Conservation (phyloP, 805 yeast genomes). For the Candida mattraensis region DNA sequence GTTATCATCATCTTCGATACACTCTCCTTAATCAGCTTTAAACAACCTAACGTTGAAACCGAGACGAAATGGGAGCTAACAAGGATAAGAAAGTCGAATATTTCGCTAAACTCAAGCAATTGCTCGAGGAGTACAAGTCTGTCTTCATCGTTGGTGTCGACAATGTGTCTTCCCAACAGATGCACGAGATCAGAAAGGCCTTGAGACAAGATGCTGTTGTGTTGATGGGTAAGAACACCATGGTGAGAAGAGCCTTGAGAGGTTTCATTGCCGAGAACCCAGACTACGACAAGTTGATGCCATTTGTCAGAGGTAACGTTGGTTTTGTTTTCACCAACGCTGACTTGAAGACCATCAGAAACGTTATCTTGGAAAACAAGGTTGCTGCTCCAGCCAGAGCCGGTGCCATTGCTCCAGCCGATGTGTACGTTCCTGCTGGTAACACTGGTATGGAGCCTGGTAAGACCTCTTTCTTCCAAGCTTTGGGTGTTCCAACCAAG, state of each 20-base stretch:
- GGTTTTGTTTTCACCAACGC: constrained; percentile 99
- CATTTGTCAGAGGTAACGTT: constrained; percentile 95
- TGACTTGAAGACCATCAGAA: constrained; percentile 92
- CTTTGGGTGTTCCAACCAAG: constrained; percentile 99
- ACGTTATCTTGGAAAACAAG: constrained; percentile 81
- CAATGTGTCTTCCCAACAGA: constrained; percentile 99
- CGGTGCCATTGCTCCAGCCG: constrained; percentile 98
- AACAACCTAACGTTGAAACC: constrained; percentile 75
- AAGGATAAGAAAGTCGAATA: constrained; percentile 97
- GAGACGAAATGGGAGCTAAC: constrained; percentile 99
- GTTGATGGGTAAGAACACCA: constrained; percentile 99
- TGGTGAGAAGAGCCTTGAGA: constrained; percentile 99
- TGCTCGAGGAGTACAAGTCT: constrained; percentile 95
- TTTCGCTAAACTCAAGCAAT: constrained; percentile 92
- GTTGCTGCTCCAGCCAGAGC: constrained; percentile 99
- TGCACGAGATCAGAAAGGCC: constrained; percentile 98
- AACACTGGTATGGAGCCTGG: constrained; percentile 99
- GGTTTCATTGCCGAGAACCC: constrained; percentile 92
- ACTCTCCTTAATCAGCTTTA: constrained; percentile 55
- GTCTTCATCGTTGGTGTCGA: constrained; percentile 99
- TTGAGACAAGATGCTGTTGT: constrained; percentile 94
- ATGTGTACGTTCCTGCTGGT: constrained; percentile 97
- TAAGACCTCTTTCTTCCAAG: constrained; percentile 99
- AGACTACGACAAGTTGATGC: constrained; percentile 92
- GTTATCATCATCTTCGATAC: constrained; percentile 1